Evolutionary conservation across 2,329 filamentous ascomycete species (phyloP).

Genomic region (Fusarium pseudoanthophilum): DNA sequence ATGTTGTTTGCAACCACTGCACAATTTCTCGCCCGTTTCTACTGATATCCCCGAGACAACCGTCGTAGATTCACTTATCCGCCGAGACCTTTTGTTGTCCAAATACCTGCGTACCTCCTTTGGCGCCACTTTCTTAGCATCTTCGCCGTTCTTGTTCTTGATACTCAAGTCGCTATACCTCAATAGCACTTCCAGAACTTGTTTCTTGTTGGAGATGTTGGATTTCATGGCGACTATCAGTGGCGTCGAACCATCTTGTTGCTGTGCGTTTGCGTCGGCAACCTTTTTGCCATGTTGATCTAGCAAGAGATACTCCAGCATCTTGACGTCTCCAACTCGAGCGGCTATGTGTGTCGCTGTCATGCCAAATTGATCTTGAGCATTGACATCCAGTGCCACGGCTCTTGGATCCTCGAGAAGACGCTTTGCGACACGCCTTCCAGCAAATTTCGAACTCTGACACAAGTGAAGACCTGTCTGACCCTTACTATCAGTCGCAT

Average conservation of each 20-base stretch:
- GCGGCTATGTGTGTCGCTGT: not conserved
- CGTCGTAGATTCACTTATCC: not conserved
- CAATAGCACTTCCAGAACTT: not conserved
- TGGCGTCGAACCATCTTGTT: not conserved
- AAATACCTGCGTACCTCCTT: not conserved
- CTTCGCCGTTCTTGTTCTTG: not conserved
- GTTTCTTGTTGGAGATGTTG: not conserved
- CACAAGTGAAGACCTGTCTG: not conserved
- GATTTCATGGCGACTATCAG: not conserved
- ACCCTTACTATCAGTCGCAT: not conserved
- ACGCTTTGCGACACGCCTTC: not conserved
- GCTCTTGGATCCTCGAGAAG: fast-evolving
- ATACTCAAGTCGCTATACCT: not conserved
- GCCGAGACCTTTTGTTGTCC: not conserved
- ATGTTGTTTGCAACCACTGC: not conserved
- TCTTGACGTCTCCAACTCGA: not conserved
- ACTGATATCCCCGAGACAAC: not conserved
- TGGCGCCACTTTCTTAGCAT: not conserved
- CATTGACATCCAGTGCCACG: not conserved
- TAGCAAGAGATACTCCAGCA: not conserved
- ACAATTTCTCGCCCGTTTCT: fast-evolving
- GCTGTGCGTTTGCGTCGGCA: not conserved
- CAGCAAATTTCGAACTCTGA: not conserved
- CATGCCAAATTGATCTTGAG: not conserved
- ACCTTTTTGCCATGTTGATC: not conserved